Evolutionary conservation across 164 flowering plant genomes (phyloP).

Genomic region (Vitis amurensis): DNA sequence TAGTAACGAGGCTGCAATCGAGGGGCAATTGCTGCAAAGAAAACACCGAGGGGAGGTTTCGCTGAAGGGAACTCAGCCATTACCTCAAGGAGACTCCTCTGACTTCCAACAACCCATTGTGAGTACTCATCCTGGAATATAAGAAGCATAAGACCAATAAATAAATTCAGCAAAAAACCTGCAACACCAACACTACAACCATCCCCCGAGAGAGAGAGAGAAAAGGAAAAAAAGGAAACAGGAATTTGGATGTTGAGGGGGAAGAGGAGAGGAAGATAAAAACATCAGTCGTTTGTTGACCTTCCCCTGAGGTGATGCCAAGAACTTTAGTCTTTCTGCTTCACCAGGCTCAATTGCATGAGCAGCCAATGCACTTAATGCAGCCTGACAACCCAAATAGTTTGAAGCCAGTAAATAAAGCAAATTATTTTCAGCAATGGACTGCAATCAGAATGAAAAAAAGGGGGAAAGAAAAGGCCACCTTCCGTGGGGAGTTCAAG

Average conservation of each 20-base stretch:
- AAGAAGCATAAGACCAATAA: not conserved
- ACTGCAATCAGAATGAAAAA: not conserved
- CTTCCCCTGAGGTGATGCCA: slow-evolving; percentile 85
- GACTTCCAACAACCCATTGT: slow-evolving; percentile 78
- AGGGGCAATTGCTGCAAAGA: slow-evolving; percentile 89
- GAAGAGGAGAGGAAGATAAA: not conserved
- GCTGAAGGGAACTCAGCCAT: slow-evolving; percentile 93
- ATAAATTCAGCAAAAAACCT: not conserved
- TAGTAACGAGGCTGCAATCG: slow-evolving; percentile 88
- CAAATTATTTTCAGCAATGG: not conserved
- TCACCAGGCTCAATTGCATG: slow-evolving; percentile 78
- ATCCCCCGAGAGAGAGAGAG: too few relatives aligned
- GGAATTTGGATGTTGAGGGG: not conserved
- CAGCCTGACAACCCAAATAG: slow-evolving; percentile 48
- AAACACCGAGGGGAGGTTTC: slow-evolving; percentile 92
- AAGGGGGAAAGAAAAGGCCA: slow-evolving; percentile 9
- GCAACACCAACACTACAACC: not conserved
- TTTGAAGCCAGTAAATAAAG: not conserved
- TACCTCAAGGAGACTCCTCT: slow-evolving; percentile 91
- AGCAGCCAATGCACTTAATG: slow-evolving; percentile 79
- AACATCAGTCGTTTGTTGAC: slow-evolving; percentile 23
- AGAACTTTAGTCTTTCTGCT: slow-evolving; percentile 62
- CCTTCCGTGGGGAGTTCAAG: slow-evolving; percentile 84
- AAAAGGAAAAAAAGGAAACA: not conserved
- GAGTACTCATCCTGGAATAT: slow-evolving; percentile 76